Conservation (phyloP, 352 stramenopile genomes). For the Peronospora farinosa region DNA sequence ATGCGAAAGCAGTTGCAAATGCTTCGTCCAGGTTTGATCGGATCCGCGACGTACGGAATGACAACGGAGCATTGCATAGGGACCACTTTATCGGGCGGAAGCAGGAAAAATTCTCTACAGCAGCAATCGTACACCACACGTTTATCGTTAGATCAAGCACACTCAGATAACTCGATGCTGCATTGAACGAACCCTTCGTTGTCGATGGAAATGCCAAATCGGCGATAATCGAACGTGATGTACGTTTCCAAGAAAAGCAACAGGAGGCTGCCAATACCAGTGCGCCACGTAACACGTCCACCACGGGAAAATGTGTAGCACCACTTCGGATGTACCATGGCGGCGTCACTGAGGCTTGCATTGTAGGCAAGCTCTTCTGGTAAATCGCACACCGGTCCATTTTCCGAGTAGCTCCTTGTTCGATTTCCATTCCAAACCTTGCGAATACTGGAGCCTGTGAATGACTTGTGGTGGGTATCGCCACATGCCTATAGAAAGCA, state of each 20-base stretch:
- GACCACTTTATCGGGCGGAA: conserved; percentile 41
- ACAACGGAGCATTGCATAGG: conserved; percentile 36
- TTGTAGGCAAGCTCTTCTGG: conserved; percentile 23
- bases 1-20: conserved; percentile 83
- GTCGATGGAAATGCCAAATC: conserved; percentile 71
- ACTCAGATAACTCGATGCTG: neutral
- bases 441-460: conserved; percentile 16
- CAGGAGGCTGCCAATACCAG: conserved; percentile 62
- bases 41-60: conserved; percentile 65
- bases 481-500: conserved; percentile 47
- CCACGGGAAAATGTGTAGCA: conserved; percentile 65
- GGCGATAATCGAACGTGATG: conserved; percentile 78
- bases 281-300: conserved; percentile 57
- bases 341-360: conserved; percentile 5
- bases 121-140: conserved; percentile 2
- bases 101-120: conserved; percentile 63
- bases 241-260: conserved; percentile 82
- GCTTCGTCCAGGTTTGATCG: conserved; percentile 54
- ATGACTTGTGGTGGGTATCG: conserved; percentile 55
- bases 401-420: conserved; percentile 34
- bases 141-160: conserved; percentile 1
- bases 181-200: conserved; percentile 45
- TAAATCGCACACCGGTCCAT: conserved; percentile 8
- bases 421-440: conserved; percentile 19
- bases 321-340: conserved; percentile 30